Percentiles rank a stretch among this genome's conserved stretches.
These are phyloP conservation scores for Anthostomella pinea DNA, from an alignment of 2,329 filamentous ascomycete species.

Conservation along the genomic window DNA sequence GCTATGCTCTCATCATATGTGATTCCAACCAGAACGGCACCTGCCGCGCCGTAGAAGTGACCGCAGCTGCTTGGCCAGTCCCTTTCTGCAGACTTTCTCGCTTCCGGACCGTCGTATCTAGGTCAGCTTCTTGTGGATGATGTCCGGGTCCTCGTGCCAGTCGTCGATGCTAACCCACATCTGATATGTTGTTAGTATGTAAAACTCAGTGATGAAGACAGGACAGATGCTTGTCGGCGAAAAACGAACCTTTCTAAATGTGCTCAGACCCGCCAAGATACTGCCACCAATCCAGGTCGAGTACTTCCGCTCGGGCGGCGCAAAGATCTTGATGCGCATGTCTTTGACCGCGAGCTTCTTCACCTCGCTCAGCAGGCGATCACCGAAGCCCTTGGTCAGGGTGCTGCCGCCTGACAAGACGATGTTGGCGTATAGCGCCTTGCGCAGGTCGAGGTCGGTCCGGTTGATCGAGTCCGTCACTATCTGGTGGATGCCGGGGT, in stretches of 20 bases:
- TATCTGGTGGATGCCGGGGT: slow-evolving; percentile 95
- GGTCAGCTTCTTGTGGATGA: slow-evolving; percentile 97
- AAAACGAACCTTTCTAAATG: slow-evolving; percentile 84
- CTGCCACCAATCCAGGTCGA: slow-evolving; percentile 99
- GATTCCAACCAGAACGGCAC: too few relatives aligned
- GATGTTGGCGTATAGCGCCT: slow-evolving; percentile 92
- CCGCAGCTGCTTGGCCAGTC: too few relatives aligned
- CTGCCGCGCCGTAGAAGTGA: too few relatives aligned
- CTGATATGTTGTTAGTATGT: slow-evolving; percentile 43
- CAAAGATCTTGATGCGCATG: slow-evolving; percentile 99
- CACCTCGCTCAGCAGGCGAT: slow-evolving; percentile 86
- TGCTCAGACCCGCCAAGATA: slow-evolving; percentile 93
- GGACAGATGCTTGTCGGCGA: neutral
- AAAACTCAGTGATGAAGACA: slow-evolving; percentile 1
- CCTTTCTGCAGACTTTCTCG: neutral
- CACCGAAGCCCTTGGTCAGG: slow-evolving; percentile 93
- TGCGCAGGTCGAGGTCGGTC: slow-evolving; percentile 93
- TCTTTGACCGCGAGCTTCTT: slow-evolving; percentile 94
- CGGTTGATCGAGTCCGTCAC: slow-evolving; percentile 94
- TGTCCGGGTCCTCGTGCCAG: slow-evolving; percentile 99
- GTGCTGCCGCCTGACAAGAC: slow-evolving; percentile 95
- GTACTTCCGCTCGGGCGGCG: slow-evolving; percentile 95
- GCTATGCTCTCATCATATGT: too few relatives aligned
- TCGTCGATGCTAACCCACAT: slow-evolving; percentile 99
- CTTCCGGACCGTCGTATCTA: slow-evolving; percentile 38